These are phyloP conservation scores for Amesomyces nigricolor DNA, from an alignment of 2,329 filamentous ascomycete genomes.

Conservation along the genomic window DNA sequence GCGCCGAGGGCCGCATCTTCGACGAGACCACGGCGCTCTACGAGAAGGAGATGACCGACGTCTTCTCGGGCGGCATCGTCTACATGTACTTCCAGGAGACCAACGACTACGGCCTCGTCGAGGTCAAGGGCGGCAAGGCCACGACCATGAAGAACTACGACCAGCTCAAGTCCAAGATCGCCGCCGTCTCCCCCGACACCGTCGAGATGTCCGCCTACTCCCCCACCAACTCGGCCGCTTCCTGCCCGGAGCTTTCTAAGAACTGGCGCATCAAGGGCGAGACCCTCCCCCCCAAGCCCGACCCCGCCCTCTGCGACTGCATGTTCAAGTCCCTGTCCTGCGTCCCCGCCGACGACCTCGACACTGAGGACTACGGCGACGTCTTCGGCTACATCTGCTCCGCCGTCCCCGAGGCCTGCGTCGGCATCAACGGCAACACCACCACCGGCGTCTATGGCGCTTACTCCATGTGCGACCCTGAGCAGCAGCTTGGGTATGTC, in stretches of 20 bases:
- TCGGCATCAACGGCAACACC: slow-evolving; percentile 62
- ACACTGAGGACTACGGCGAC: slow-evolving; percentile 53
- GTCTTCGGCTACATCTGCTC: slow-evolving; percentile 75
- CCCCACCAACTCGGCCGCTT: slow-evolving; percentile 62
- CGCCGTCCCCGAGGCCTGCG: slow-evolving; percentile 49
- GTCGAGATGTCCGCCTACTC: slow-evolving; percentile 64
- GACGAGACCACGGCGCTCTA: slow-evolving; percentile 81
- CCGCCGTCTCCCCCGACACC: slow-evolving; percentile 58
- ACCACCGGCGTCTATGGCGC: slow-evolving; percentile 66
- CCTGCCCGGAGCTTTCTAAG: slow-evolving; percentile 62
- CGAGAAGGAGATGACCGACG: slow-evolving; percentile 69
- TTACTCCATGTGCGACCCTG: slow-evolving; percentile 68
- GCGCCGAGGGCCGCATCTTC: slow-evolving; percentile 66
- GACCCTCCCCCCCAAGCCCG: slow-evolving; percentile 74
- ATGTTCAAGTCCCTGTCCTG: slow-evolving; percentile 74
- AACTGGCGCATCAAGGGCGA: slow-evolving; percentile 64
- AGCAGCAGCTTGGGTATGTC: slow-evolving; percentile 67
- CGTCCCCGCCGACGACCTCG: slow-evolving; percentile 54
- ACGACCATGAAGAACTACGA: slow-evolving; percentile 69
- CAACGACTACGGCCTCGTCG: slow-evolving; percentile 82
- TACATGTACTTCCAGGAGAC: slow-evolving; percentile 96
- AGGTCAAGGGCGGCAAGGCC: slow-evolving; percentile 49
- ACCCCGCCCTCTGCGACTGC: slow-evolving; percentile 75
- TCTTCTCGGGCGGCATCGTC: slow-evolving; percentile 94
- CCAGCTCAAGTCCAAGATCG: slow-evolving; percentile 64